These are phyloP conservation scores for Pneumocystis wakefieldiae DNA, from an alignment of 1,139 yeast genomes.

Conservation along the genomic window DNA sequence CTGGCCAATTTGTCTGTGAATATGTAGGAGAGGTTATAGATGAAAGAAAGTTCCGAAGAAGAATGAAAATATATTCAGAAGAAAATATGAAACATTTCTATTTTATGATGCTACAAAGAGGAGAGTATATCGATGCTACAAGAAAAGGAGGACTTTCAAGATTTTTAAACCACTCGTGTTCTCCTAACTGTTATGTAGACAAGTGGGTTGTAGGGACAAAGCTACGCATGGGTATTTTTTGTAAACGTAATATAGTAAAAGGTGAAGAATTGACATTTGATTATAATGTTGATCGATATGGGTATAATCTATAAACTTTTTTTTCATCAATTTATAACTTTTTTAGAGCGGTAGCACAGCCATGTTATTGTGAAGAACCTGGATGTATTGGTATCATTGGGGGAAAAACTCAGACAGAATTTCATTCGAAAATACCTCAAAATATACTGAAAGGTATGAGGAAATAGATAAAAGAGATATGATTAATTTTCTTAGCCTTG, in stretches of 20 bases:
- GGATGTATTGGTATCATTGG: slow-evolving; percentile 90
- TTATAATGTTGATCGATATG: slow-evolving; percentile 91
- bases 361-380: slow-evolving; percentile 85
- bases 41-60: slow-evolving; percentile 50
- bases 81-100: slow-evolving; percentile 73
- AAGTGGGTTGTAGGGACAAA: slow-evolving; percentile 94
- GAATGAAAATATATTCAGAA: slow-evolving; percentile 61
- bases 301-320: slow-evolving; percentile 21
- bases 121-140: slow-evolving; percentile 91
- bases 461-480: background rate
- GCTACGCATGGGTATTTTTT: slow-evolving; percentile 86
- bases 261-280: slow-evolving; percentile 94
- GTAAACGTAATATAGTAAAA: slow-evolving; percentile 50
- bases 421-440: slow-evolving; percentile 70
- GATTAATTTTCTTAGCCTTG: slow-evolving; percentile 33
- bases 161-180: slow-evolving; percentile 88
- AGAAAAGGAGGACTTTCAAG: slow-evolving; percentile 74
- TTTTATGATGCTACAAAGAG: slow-evolving; percentile 91
- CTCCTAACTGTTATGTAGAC: slow-evolving; percentile 86
- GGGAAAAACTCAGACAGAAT: slow-evolving; percentile 81
- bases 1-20: slow-evolving; percentile 65
- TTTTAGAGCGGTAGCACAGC: slow-evolving; percentile 58
- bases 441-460: slow-evolving; percentile 41
- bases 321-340: background rate
- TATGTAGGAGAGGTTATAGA: slow-evolving; percentile 89